Evolutionary conservation across 352 stramenopile genomes (phyloP).

Genomic region (Phytophthora idaei): DNA sequence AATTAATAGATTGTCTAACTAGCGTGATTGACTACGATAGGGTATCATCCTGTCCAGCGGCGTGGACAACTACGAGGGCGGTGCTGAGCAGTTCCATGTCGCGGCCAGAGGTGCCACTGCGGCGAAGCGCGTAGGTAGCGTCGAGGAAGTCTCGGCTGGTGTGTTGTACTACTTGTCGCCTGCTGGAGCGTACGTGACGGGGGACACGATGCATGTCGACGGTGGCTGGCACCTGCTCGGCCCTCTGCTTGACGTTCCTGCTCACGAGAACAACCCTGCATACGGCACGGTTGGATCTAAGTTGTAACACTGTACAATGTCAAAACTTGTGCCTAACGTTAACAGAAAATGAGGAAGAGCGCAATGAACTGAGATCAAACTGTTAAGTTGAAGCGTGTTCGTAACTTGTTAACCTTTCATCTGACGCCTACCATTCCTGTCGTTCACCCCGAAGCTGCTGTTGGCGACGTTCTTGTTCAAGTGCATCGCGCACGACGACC

Average conservation of each 20-base stretch:
- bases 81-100: slow-evolving; percentile 84
- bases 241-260: slow-evolving; percentile 76
- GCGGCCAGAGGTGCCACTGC: slow-evolving; percentile 78
- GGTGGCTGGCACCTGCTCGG: slow-evolving; percentile 77
- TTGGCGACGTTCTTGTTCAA: slow-evolving; percentile 75
- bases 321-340: background rate
- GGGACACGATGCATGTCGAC: slow-evolving; percentile 89
- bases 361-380: too few species aligned
- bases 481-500: slow-evolving; percentile 70
- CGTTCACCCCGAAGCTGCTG: slow-evolving; percentile 54
- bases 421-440: slow-evolving; percentile 36
- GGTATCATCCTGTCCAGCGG: slow-evolving; percentile 82
- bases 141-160: slow-evolving; percentile 91
- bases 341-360: background rate
- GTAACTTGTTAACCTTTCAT: background rate
- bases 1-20: slow-evolving; percentile 13
- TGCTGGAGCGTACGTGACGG: slow-evolving; percentile 91
- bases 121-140: slow-evolving; percentile 89
- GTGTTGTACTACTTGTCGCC: slow-evolving; percentile 92
- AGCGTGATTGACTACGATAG: slow-evolving; percentile 34
- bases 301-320: background rate
- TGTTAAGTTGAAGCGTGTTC: background rate
- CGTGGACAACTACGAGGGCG: slow-evolving; percentile 91
- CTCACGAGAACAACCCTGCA: slow-evolving; percentile 76
- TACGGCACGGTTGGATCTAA: slow-evolving; percentile 63